Evolutionary conservation across 2,329 filamentous ascomycete species (phyloP).

Genomic region (Alternaria ventricosa): DNA sequence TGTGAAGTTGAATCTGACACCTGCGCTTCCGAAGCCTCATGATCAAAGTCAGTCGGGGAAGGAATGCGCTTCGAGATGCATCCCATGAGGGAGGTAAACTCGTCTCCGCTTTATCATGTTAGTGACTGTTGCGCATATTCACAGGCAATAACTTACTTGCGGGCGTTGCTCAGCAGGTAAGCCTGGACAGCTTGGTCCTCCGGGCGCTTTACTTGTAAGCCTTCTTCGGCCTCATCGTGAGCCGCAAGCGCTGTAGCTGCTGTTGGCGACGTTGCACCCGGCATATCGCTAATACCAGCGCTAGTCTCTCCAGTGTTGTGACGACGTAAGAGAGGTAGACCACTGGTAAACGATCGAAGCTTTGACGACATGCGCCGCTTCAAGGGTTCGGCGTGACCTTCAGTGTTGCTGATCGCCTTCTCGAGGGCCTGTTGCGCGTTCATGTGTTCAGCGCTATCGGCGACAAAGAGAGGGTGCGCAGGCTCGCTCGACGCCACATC

Average conservation of each 20-base stretch:
- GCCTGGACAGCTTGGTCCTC: slow-evolving; percentile 19
- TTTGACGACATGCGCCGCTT: slow-evolving; percentile 26
- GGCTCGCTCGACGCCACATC: slow-evolving; percentile 8
- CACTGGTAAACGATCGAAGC: slow-evolving; percentile 24
- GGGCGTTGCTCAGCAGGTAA: slow-evolving; percentile 19
- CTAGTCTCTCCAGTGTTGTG: slow-evolving; percentile 24
- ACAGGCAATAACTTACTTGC: slow-evolving; percentile 16
- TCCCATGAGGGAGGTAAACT: slow-evolving; percentile 19
- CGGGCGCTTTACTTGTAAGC: not conserved
- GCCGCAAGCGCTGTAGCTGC: not conserved
- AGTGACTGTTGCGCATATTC: not conserved
- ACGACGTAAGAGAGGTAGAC: slow-evolving; percentile 29
- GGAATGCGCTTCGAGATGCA: slow-evolving; percentile 26
- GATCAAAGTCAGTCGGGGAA: slow-evolving; percentile 15
- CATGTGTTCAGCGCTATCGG: slow-evolving; percentile 6
- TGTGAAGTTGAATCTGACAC: not conserved
- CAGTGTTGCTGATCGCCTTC: slow-evolving; percentile 3
- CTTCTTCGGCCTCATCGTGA: not conserved
- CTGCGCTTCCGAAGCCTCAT: slow-evolving; percentile 7
- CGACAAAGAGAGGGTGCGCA: not conserved
- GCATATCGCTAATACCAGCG: slow-evolving; percentile 4
- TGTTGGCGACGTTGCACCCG: slow-evolving; percentile 4
- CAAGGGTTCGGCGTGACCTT: not conserved
- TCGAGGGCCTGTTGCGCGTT: slow-evolving; percentile 17
- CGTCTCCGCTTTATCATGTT: slow-evolving; percentile 15